A percentile compares a stretch with the other conserved stretches of the same genome.
phyloP scores from a whole-genome alignment of 176 grass and related monocot species.

The Cenchrus americanus region DNA sequence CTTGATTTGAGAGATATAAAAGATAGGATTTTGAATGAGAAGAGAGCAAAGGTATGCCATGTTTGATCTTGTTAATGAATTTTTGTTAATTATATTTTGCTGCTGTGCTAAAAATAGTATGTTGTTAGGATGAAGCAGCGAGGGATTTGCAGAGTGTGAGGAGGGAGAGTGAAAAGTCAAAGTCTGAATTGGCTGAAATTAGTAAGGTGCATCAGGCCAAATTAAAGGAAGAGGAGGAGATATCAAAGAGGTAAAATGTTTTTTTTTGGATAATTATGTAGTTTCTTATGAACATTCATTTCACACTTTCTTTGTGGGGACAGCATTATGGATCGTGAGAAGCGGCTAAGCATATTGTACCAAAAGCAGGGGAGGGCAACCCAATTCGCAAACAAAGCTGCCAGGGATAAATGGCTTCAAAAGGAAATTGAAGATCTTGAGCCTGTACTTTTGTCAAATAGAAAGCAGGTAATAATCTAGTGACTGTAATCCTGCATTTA shows the following conservation, averaged over 20 bases:
- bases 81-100: constrained; percentile 28
- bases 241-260: constrained; percentile 78
- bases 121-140: constrained; percentile 75
- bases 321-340: constrained; percentile 98
- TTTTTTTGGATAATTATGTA: constrained; percentile 4
- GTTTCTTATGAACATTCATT: constrained; percentile 10
- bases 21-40: constrained; percentile 79
- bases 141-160: constrained; percentile 72
- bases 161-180: constrained; percentile 88
- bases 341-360: constrained; percentile 95
- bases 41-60: constrained; percentile 78
- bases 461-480: constrained; percentile 70
- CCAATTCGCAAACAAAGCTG: constrained; percentile 87
- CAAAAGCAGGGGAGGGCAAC: constrained; percentile 98
- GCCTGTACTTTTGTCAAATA: constrained; percentile 85
- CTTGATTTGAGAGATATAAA: constrained; percentile 93
- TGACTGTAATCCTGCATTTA: background rate
- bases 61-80: constrained; percentile 25
- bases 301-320: constrained; percentile 19
- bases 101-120: constrained; percentile 33
- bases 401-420: constrained; percentile 91
- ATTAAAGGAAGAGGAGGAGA: constrained; percentile 87
- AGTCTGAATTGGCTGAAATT: constrained; percentile 80
- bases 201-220: constrained; percentile 77
- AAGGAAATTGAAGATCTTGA: constrained; percentile 97